These are phyloP conservation scores for Aspergillus floridensis DNA, from an alignment of 2,329 filamentous ascomycete species.

Conservation along the genomic window DNA sequence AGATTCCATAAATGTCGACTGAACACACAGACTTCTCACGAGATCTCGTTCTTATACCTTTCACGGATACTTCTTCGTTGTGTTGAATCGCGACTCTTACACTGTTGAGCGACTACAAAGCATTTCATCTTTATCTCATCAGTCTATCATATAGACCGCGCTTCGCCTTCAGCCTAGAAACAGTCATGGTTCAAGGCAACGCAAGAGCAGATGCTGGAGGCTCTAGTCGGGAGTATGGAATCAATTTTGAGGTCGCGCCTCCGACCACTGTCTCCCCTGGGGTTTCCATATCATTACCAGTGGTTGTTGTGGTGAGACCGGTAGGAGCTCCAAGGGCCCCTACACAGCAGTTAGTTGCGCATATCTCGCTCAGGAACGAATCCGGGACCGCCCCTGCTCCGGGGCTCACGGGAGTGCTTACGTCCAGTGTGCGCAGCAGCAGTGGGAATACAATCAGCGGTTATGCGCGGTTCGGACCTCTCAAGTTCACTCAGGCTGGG, in stretches of 20 bases:
- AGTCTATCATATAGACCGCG: not conserved
- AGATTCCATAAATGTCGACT: not conserved
- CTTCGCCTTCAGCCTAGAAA: too few relatives aligned
- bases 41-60: not conserved
- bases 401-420: conserved; percentile 28
- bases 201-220: conserved; percentile 8
- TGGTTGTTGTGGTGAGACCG: conserved; percentile 31
- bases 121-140: not conserved
- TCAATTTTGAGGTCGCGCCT: conserved; percentile 31
- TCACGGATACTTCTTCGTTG: conserved; percentile 3
- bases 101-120: not conserved
- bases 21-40: too few relatives aligned
- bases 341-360: conserved; percentile 29
- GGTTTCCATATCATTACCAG: conserved; percentile 30
- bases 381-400: conserved; percentile 18
- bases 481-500: conserved; percentile 29
- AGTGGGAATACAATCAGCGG: conserved; percentile 29
- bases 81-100: not conserved
- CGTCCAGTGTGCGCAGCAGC: conserved; percentile 34
- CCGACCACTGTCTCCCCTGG: conserved; percentile 27
- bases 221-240: conserved; percentile 28
- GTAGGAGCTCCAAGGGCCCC: conserved; percentile 23
- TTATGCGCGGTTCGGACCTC: conserved; percentile 28
- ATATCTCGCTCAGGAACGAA: conserved; percentile 29
- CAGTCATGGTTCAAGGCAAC: conserved; percentile 18